These are phyloP conservation scores for Entomortierella beljakovae DNA, from an alignment of 192 early-diverging fungal species.

Conservation along the genomic window DNA sequence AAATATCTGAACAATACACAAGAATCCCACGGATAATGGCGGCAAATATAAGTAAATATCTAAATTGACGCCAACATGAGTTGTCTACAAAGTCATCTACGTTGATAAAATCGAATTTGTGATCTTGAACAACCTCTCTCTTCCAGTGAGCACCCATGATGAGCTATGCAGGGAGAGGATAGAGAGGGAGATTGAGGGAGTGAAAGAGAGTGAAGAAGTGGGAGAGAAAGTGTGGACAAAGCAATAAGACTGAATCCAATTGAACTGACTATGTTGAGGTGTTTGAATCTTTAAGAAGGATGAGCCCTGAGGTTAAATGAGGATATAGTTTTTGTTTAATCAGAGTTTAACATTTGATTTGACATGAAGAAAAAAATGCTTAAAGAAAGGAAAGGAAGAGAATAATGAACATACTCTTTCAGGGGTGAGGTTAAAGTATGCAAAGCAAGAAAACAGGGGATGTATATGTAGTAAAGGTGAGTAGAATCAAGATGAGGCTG, in stretches of 20 bases:
- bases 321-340: neutral
- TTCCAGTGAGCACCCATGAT: constrained; percentile 73
- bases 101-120: constrained; percentile 91
- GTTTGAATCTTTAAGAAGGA: neutral
- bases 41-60: constrained; percentile 69
- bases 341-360: neutral
- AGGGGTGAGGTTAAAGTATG: too few species aligned
- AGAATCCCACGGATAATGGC: constrained; percentile 76
- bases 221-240: too few species aligned
- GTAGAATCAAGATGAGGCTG: neutral
- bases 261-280: neutral
- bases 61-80: constrained; percentile 53
- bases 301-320: constrained; percentile 19
- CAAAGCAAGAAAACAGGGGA: neutral
- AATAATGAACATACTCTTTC: too few species aligned
- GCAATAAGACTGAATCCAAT: too few species aligned
- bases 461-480: neutral
- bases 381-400: neutral
- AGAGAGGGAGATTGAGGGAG: neutral
- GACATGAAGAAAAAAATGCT: neutral
- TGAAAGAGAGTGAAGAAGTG: neutral
- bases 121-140: constrained; percentile 79
- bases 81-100: constrained; percentile 76
- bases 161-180: neutral
- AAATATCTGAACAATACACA: constrained; percentile 85